Evolutionary conservation across 805 yeast genomes (phyloP).

Genomic region (Cyberlindnera amylophila): DNA sequence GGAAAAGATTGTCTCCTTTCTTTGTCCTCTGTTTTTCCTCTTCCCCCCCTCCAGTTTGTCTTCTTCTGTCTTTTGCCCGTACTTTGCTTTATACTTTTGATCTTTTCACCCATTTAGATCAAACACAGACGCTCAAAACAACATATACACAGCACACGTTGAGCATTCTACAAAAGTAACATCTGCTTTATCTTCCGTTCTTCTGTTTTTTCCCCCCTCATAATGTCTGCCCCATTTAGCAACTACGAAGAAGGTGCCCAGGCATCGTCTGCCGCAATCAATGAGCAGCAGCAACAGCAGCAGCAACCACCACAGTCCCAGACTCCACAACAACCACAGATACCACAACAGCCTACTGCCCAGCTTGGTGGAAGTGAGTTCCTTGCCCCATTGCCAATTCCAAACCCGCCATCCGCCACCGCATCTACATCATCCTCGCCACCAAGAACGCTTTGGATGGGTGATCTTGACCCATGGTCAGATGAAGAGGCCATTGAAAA

Average conservation of each 20-base stretch:
- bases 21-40: too few species aligned
- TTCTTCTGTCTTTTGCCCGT: too few species aligned
- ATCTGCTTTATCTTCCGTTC: too few species aligned
- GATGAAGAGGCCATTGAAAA: conserved; percentile 58
- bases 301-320: neutral
- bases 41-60: too few species aligned
- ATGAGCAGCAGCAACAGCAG: conserved; percentile 1
- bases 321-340: conserved; percentile 8
- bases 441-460: conserved; percentile 85
- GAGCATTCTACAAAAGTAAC: too few species aligned
- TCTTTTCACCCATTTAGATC: too few species aligned
- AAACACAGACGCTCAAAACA: too few species aligned
- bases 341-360: conserved; percentile 18
- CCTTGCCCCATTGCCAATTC: conserved; percentile 33
- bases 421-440: conserved; percentile 37
- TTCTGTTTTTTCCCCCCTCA: neutral
- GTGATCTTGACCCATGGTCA: conserved; percentile 77
- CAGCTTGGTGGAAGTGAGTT: conserved; percentile 27
- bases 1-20: too few species aligned
- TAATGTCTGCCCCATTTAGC: conserved; percentile 1
- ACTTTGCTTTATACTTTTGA: too few species aligned
- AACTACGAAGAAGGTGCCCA: conserved; percentile 3
- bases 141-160: too few species aligned
- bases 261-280: conserved; percentile 4
- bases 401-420: conserved; percentile 53